Evolutionary conservation across 1,284 basidiomycete genomes (phyloP), one percentile per base, ranked within the genome.

Genomic region (Chalciporus sp.): DNA sequence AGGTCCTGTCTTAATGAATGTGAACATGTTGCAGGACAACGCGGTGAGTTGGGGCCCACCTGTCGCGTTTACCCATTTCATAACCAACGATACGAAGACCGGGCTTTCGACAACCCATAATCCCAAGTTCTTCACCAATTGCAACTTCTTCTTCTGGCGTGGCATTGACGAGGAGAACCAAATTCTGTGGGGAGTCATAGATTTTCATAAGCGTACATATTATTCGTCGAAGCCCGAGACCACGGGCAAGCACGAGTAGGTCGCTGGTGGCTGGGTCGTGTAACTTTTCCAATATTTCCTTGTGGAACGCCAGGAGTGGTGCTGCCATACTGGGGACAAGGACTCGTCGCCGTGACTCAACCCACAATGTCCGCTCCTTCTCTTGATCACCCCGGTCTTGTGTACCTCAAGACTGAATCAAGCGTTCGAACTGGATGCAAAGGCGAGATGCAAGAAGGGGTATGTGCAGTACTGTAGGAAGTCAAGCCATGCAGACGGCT

Each of bases 41-140:
- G 26, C 7, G 28, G 16, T 14, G 4, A 26, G 28, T 14, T 23
- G 41, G 17, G 42, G 47, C 66, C 23, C 17, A 93, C 91, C 94
- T 80, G 47, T 94, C 88, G 66, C 88, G 88, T 60, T 84, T 88
- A 7, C 76, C 81, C 67, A 88, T 92, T 68, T 98, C 95, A 67
- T 94, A 92, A 0, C 85, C 88, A 3, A 99, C 84, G 11, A 90
- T 81, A 14, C 94, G 80, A 54, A 99, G 75, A 0, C 94, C 94
- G 0, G 94, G 94, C 61, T 86, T 88, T 56, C 91, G 77, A 58
- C 93, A 94, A 2, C 95, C 95, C 82, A 97, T 90, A 20, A 95
- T 86, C 0, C 92, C 90, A 9, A 99, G 80, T 67, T 97, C 93
- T 62, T 98, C 95, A 0, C 93, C 94, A 39, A 99, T 91, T 1